Conservation (phyloP, 805 yeast genomes). For the Nakazawaea holstii region DNA sequence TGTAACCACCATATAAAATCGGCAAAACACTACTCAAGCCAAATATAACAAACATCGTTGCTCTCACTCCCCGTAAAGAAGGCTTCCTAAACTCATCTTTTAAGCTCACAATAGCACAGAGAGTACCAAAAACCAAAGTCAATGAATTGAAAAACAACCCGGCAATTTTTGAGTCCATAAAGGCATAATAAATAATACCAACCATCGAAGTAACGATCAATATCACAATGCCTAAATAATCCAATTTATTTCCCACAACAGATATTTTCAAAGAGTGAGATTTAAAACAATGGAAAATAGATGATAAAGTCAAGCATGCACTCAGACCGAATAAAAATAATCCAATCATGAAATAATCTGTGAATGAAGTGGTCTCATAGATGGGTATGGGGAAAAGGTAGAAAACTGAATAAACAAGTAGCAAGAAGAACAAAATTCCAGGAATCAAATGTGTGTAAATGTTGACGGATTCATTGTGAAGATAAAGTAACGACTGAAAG, state of each 20-base stretch:
- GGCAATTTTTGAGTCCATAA: constrained; percentile 36
- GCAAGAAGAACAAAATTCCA: constrained; percentile 26
- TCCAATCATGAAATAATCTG: constrained; percentile 34
- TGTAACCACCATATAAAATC: constrained; percentile 43
- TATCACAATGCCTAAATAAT: constrained; percentile 50
- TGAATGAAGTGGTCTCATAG: constrained; percentile 19
- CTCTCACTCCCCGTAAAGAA: constrained; percentile 71
- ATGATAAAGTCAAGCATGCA: constrained; percentile 41
- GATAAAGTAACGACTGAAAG: constrained; percentile 34
- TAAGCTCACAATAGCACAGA: constrained; percentile 61
- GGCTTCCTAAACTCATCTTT: constrained; percentile 63
- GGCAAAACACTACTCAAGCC: constrained; percentile 79
- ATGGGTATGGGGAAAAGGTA: constrained; percentile 24
- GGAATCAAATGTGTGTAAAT: constrained; percentile 49
- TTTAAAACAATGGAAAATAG: constrained; percentile 45
- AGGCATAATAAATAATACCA: constrained; percentile 31
- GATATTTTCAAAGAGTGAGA: constrained; percentile 40
- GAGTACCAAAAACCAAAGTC: constrained; percentile 49
- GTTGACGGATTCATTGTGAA: constrained; percentile 51
- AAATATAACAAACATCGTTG: constrained; percentile 71
- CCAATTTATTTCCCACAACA: constrained; percentile 43
- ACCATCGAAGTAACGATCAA: constrained; percentile 43
- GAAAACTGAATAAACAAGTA: constrained; percentile 10
- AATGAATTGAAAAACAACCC: constrained; percentile 34
- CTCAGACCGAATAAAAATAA: constrained; percentile 42